Percentiles rank a stretch among this genome's conserved stretches.
phyloP scores from a whole-genome alignment of 805 yeast species.

The Yamadazyma nakazawae region DNA sequence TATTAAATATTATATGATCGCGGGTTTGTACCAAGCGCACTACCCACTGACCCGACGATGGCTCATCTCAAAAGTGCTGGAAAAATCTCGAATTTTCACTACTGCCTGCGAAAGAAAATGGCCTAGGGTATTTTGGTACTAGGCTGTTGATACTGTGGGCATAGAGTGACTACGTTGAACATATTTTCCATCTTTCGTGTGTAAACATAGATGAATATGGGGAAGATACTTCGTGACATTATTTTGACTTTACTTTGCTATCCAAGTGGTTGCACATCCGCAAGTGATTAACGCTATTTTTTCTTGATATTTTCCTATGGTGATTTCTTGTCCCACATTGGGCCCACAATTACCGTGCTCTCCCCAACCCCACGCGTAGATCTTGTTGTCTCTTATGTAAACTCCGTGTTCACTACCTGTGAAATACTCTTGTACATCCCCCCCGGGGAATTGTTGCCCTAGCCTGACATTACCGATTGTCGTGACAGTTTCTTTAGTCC shows the following conservation, averaged over 20 bases:
- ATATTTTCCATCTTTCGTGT: conserved; percentile 71
- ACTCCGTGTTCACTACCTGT: conserved; percentile 91
- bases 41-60: not conserved
- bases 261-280: conserved; percentile 73
- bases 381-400: conserved; percentile 29
- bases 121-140: conserved; percentile 2
- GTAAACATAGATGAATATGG: conserved; percentile 66
- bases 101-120: conserved; percentile 10
- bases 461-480: conserved; percentile 78
- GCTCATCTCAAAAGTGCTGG: not conserved
- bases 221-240: conserved; percentile 73
- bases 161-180: conserved; percentile 64
- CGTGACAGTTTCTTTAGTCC: conserved; percentile 16
- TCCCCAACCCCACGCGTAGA: conserved; percentile 96
- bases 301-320: conserved; percentile 8
- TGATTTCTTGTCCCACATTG: not conserved
- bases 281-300: conserved; percentile 39
- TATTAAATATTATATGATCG: not conserved
- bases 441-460: conserved; percentile 52
- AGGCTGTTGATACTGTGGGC: conserved; percentile 56
- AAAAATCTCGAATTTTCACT: not conserved
- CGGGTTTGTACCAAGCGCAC: not conserved
- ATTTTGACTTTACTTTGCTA: conserved; percentile 53
- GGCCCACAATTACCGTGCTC: conserved; percentile 95
- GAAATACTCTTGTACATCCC: conserved; percentile 20